Percentiles rank a stretch among this genome's conserved stretches.
These are phyloP conservation scores for Exidia glandulosa DNA, from an alignment of 768 basidiomycete genomes.

Conservation along the genomic window DNA sequence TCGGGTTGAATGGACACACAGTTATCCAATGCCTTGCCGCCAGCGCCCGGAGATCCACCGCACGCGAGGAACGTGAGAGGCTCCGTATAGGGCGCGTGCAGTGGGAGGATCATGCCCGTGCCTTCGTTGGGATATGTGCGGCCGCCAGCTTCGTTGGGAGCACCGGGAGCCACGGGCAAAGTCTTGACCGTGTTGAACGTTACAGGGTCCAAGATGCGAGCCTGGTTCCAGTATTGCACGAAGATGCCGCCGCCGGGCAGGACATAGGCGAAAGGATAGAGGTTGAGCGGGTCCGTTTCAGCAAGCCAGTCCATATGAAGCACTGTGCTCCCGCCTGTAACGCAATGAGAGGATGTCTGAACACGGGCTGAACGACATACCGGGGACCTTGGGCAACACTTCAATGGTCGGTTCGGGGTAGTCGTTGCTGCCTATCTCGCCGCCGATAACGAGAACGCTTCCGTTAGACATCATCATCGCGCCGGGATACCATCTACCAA, in stretches of 20 bases:
- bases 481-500: constrained; percentile 65
- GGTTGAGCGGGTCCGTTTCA: too few species aligned
- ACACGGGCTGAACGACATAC: constrained; percentile 38
- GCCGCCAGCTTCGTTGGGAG: constrained; percentile 29
- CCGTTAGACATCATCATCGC: constrained; percentile 64
- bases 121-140: constrained; percentile 13
- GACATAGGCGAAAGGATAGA: constrained; percentile 68
- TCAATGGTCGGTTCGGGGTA: constrained; percentile 58
- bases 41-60: constrained; percentile 9
- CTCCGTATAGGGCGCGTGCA: constrained; percentile 54
- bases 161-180: constrained; percentile 26
- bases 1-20: constrained; percentile 65
- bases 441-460: constrained; percentile 61
- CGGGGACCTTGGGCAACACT: constrained; percentile 53
- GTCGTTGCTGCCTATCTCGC: constrained; percentile 62
- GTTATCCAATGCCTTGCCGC: constrained; percentile 11
- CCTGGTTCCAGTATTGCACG: constrained; percentile 74
- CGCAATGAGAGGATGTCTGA: constrained; percentile 15
- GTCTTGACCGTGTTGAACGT: constrained; percentile 46
- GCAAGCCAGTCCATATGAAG: constrained; percentile 8
- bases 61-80: constrained; percentile 7
- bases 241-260: constrained; percentile 63
- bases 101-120: constrained; percentile 23
- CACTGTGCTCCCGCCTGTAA: not conserved
- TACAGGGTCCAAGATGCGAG: constrained; percentile 56